These are phyloP conservation scores for Aspergillus ustus DNA, from an alignment of 2,329 filamentous ascomycete genomes.

Conservation along the genomic window DNA sequence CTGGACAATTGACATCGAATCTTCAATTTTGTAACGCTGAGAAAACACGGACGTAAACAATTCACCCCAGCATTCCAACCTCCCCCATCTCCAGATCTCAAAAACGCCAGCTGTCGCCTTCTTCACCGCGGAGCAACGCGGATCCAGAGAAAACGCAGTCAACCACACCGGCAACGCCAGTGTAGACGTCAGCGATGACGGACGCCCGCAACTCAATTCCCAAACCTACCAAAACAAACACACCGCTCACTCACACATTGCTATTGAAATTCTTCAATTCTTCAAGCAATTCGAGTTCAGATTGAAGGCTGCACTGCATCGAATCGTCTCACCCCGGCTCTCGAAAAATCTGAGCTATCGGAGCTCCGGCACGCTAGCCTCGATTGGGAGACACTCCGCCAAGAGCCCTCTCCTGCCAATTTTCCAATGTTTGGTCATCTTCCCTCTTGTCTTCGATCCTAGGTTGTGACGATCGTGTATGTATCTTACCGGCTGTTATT, in stretches of 20 bases:
- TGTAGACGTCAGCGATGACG: conserved; percentile 20
- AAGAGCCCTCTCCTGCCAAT: background rate
- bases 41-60: background rate
- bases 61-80: background rate
- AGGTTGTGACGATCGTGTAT: conserved; percentile 14
- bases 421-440: background rate
- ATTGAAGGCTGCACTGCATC: background rate
- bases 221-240: background rate
- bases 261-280: background rate
- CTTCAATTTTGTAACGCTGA: background rate
- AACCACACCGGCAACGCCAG: background rate
- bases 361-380: background rate
- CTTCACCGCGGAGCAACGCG: background rate
- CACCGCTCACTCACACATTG: background rate
- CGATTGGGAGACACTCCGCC: background rate
- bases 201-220: background rate
- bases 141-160: background rate
- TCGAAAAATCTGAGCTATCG: background rate
- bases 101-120: background rate
- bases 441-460: conserved; percentile 1
- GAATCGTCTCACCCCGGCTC: background rate
- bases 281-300: background rate
- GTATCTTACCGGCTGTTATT: background rate
- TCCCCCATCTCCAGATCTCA: too few species aligned
- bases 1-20: background rate